phyloP scores from a whole-genome alignment of 192 early-diverging fungal species.

The Backusella australiensis region DNA sequence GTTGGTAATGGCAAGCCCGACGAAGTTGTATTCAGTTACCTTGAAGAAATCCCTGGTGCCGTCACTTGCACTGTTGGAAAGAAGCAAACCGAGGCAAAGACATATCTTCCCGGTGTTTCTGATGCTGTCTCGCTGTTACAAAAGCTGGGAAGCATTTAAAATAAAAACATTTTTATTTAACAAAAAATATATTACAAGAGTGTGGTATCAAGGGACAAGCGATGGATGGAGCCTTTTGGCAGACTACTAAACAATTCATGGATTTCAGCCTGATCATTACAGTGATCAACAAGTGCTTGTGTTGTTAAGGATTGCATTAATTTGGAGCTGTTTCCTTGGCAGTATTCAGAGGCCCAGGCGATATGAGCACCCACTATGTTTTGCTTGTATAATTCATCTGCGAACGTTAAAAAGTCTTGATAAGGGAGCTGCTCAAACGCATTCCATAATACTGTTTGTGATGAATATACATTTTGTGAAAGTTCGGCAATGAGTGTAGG shows the following conservation, averaged over 20 bases:
- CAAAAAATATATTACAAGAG: background rate
- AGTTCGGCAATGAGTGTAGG: conserved; percentile 19
- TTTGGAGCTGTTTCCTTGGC: background rate
- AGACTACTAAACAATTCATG: conserved; percentile 26
- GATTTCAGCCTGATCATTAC: conserved; percentile 25
- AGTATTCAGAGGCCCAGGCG: conserved; percentile 28
- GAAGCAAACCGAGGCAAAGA: conserved; percentile 93
- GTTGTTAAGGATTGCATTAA: background rate
- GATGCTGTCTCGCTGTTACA: background rate
- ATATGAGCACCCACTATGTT: conserved; percentile 15
- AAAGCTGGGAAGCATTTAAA: background rate
- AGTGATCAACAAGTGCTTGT: conserved; percentile 16
- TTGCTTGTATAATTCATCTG: background rate
- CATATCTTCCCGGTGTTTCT: conserved; percentile 49
- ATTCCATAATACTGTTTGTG: conserved; percentile 17
- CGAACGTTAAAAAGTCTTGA: conserved; percentile 11
- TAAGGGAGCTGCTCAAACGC: conserved; percentile 13
- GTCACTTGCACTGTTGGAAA: conserved; percentile 94
- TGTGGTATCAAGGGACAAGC: background rate
- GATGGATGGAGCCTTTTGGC: background rate
- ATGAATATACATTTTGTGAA: conserved; percentile 23
- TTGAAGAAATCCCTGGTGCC: conserved; percentile 53
- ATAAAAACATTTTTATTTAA: background rate
- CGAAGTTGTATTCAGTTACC: conserved; percentile 84
- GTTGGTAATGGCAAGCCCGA: conserved; percentile 96